These are phyloP conservation scores for Tetrapisispora taiwanensis DNA, from an alignment of 805 yeast species.

Conservation along the genomic window DNA sequence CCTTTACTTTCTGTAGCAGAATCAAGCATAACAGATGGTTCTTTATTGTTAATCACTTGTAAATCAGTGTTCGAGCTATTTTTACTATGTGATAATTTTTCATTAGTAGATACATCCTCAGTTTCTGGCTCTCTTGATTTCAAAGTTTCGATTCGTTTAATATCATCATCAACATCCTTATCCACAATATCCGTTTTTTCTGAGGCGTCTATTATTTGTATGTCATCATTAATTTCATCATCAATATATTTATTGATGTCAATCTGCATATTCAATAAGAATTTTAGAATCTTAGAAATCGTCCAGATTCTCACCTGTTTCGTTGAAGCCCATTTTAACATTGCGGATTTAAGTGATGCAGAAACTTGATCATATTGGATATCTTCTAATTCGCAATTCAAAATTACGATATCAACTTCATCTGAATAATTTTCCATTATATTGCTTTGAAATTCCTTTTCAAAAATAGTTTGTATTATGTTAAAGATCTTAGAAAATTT, in stretches of 20 bases:
- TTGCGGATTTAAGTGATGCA: background rate
- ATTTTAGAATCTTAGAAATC: background rate
- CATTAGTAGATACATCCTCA: no score
- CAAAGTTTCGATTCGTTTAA: background rate
- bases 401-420: slow-evolving; percentile 4
- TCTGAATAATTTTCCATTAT: slow-evolving; percentile 3
- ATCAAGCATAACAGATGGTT: no score
- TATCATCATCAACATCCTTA: background rate
- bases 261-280: slow-evolving; percentile 1
- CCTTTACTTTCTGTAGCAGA: background rate
- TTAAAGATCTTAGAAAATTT: background rate
- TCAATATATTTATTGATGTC: background rate
- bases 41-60: no score
- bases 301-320: slow-evolving; percentile 2
- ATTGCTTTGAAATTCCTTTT: slow-evolving; percentile 4
- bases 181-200: no score
- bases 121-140: background rate
- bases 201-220: no score
- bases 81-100: background rate
- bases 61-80: no score
- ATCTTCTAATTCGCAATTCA: slow-evolving; percentile 4
- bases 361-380: background rate
- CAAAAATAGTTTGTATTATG: slow-evolving; percentile 3
- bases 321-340: background rate
- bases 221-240: no score